Base-by-base conservation (phyloP, 495 filamentous ascomycete genomes). In the Trichoderma asperelloides region DNA sequence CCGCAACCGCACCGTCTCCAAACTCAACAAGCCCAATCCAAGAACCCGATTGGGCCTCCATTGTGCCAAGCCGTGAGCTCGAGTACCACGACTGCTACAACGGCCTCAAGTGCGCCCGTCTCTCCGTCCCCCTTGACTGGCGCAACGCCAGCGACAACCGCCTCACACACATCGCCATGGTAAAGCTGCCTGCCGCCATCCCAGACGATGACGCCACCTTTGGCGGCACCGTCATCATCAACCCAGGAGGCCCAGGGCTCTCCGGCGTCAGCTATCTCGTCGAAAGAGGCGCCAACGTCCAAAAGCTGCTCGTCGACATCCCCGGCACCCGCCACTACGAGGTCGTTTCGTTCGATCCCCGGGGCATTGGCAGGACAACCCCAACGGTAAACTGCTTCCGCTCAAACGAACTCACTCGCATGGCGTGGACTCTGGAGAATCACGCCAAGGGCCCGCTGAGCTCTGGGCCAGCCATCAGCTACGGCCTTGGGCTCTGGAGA, bases 181-280 rank as follows among this genome's bases (percentile, higher is more conserved):
- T 75, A 47, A 74, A 73, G 66, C 67, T 77, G 33, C 73, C 78
- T 39, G 73, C 79, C 65, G 25, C 71, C 33, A 77, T 74, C n/a
- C 65, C 65, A 45, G 72, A 69, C 41, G 62, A 65, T n/a, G 69
- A 68, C 27, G 66, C 51, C 2, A 57, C 63, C 62, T 80, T 71
- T 67, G 71, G 69, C 62, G 80, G 74, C 6, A 78, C 79, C 6
- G 49, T 83, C 3, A 55, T 82, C 18, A 62, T 78, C 68, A 83
- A 83, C 68, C 79, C 79, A 12, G 79, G 77, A 63, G 81, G 81
- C 1, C 80, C 81, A 0, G 79, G 79, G 12, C 78, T 75, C 9
- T 74, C 75, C 0, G 80, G 78, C 0, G 73, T 77, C 0, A 25
- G 13, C 5, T 67, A 73, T 18, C 68, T 68, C 13, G 51, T 75